Conservation (phyloP, 2,329 filamentous ascomycete genomes). For the Stromatinia cepivora region DNA sequence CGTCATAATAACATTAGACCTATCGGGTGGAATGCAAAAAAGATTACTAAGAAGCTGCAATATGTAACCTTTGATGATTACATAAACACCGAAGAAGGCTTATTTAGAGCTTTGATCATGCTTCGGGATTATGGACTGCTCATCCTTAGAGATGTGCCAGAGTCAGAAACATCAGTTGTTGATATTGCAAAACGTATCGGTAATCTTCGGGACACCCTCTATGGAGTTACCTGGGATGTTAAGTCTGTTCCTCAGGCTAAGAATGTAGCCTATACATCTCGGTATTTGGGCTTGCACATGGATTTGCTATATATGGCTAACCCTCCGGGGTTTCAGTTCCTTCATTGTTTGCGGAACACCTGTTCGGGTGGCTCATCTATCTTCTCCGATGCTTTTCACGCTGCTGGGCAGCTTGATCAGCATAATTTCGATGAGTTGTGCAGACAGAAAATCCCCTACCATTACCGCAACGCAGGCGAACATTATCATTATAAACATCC, state of each 20-base stretch:
- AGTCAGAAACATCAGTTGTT: conserved; percentile 63
- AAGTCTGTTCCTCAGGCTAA: conserved; percentile 77
- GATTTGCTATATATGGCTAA: conserved; percentile 84
- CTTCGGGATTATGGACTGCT: conserved; percentile 70
- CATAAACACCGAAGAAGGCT: conserved; percentile 57
- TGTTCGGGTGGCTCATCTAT: conserved; percentile 79
- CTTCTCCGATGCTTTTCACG: conserved; percentile 75
- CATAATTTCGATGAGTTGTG: conserved; percentile 45
- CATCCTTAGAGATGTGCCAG: conserved; percentile 73
- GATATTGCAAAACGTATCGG: conserved; percentile 73
- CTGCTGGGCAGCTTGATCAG: conserved; percentile 48
- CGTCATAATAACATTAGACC: conserved; percentile 4
- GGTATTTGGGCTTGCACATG: conserved; percentile 85
- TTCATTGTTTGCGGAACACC: conserved; percentile 85
- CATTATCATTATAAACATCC: conserved; percentile 61
- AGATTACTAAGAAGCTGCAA: conserved; percentile 50
- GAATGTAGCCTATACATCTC: conserved; percentile 87
- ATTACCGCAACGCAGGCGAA: conserved; percentile 66
- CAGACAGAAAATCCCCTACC: conserved; percentile 55
- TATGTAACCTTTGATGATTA: conserved; percentile 72
- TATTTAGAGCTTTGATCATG: conserved; percentile 62
- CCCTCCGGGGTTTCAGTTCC: conserved; percentile 78
- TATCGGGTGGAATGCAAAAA: conserved; percentile 47
- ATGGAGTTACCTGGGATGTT: conserved; percentile 89
- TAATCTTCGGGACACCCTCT: conserved; percentile 81